Conservation (phyloP, 2,329 filamentous ascomycete genomes). For the Trichoderma harzianum region DNA sequence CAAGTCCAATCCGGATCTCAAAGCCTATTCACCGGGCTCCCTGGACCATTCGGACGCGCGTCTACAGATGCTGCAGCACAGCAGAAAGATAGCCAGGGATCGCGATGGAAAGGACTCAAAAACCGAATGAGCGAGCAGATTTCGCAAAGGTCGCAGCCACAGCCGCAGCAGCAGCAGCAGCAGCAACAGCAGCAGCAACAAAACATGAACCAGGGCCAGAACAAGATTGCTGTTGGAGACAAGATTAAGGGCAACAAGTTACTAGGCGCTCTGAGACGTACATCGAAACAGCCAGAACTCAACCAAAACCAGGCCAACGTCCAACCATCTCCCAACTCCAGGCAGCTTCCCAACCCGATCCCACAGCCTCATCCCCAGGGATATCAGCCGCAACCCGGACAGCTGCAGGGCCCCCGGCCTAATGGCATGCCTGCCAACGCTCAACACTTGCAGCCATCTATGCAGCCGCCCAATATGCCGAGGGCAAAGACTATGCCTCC, state of each 20-base stretch:
- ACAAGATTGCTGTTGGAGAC: constrained; percentile 13
- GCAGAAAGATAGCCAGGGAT: constrained; percentile 25
- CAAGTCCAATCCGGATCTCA: neutral
- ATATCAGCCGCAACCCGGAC: constrained; percentile 22
- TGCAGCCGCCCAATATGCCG: neutral
- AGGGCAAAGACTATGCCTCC: neutral
- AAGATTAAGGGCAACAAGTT: constrained; percentile 26
- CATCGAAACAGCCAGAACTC: constrained; percentile 23
- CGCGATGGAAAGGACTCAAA: constrained; percentile 34
- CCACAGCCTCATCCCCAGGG: constrained; percentile 8
- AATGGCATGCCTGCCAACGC: neutral
- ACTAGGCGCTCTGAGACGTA: constrained; percentile 32
- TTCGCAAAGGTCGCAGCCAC: constrained; percentile 16
- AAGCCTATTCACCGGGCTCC: neutral
- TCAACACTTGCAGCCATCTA: constrained; percentile 7
- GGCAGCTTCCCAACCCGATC: neutral
- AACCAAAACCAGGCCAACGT: neutral
- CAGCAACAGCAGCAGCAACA: neutral
- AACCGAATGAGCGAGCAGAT: constrained; percentile 34
- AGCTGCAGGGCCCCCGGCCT: constrained; percentile 13
- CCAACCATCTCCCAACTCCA: neutral
- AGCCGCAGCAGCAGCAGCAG: neutral
- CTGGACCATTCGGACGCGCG: neutral
- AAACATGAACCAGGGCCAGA: constrained; percentile 11
- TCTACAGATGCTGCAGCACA: neutral